Evolutionary conservation across 2,329 filamentous ascomycete genomes (phyloP), one percentile per base, ranked within the genome.

Genomic region (Elsinoe australis): DNA sequence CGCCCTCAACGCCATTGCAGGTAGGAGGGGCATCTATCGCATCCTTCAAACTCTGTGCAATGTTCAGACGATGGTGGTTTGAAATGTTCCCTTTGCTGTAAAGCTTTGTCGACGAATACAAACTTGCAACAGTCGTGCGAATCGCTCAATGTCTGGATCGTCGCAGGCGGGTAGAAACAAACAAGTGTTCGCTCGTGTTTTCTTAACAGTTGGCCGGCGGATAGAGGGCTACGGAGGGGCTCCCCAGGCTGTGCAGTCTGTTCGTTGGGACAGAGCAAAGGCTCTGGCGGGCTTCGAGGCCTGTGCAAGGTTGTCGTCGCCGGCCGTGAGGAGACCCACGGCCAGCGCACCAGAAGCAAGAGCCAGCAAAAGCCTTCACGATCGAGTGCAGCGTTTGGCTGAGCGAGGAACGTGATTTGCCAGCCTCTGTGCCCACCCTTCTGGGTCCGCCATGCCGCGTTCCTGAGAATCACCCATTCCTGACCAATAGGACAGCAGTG

Each of bases 221-320:
- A 5, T 35, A 14, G 6, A 35, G 32, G 32, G 14, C 17, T 18
- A 7, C 7, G 32, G 9, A 21, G 28, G 9, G 22, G 19, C 36
- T 41, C 21, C 28, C 21, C 36, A 41, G 36, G 12, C 36, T 41
- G 36, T 41, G 36, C 19, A 14, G 36, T 41, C 18, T 24, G 5
- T 41, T 14, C 26, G 39, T 44, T 44, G 39, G 39, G 39, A 26
- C 39, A 44, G 14, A 44, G 39, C 39, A 44, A 44, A 26, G 24
- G 24, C 24, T 17, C 6, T 10, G 26, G 21, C 15, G 29, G 38
- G 38, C 38, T 42, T 24, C 9, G 7, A 39, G 19, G 21, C 15
- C 18, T 21, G 26, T 29, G n/a, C n/a, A n/a, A n/a, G n/a, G n/a
- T 18, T 17, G 12, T 35, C 35, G 24, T 38, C 35, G 18, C 24